phyloP scores from a whole-genome alignment of 2,329 filamentous ascomycete genomes.

The Cordyceps sp. region DNA sequence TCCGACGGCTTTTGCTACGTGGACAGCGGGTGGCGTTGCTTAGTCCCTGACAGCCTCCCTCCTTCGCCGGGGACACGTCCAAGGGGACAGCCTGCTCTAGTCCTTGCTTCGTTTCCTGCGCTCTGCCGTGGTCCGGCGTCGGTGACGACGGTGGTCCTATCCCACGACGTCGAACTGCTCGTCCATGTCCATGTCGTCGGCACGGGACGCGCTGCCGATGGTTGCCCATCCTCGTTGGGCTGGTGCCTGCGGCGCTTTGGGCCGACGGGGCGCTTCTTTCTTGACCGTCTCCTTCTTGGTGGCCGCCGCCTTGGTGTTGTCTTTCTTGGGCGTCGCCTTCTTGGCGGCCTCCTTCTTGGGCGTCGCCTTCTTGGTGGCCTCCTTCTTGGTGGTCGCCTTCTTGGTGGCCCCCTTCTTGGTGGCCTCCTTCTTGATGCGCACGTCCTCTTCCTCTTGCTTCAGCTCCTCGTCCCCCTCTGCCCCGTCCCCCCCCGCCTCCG shows the following conservation, averaged over 20 bases:
- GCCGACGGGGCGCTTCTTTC: neutral
- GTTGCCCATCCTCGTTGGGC: conserved; percentile 16
- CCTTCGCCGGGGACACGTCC: too few relatives aligned
- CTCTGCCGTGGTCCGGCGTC: too few relatives aligned
- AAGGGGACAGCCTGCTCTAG: too few relatives aligned
- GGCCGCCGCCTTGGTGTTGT: conserved; percentile 1
- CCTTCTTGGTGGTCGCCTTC: conserved; percentile 3
- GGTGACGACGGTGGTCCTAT: too few relatives aligned
- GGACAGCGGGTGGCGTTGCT: too few relatives aligned
- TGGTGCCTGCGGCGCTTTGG: conserved; percentile 5
- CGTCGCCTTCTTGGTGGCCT: conserved; percentile 2
- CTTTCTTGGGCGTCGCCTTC: conserved; percentile 3
- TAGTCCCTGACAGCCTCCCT: too few relatives aligned
- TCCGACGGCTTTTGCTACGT: too few relatives aligned
- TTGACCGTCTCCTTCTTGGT: neutral
- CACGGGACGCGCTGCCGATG: conserved; percentile 8
- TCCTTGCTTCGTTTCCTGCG: too few relatives aligned
- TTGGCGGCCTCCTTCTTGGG: conserved; percentile 3
- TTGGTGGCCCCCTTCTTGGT: conserved; percentile 6
- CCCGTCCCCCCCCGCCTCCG: conserved; percentile 7
- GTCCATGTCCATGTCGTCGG: conserved; percentile 14
- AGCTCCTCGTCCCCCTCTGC: conserved; percentile 6
- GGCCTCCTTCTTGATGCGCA: conserved; percentile 3
- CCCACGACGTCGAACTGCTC: conserved; percentile 16
- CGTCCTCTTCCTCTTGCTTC: conserved; percentile 6